phyloP scores from a whole-genome alignment of 495 filamentous ascomycete species.

The Tuber melanosporum region DNA sequence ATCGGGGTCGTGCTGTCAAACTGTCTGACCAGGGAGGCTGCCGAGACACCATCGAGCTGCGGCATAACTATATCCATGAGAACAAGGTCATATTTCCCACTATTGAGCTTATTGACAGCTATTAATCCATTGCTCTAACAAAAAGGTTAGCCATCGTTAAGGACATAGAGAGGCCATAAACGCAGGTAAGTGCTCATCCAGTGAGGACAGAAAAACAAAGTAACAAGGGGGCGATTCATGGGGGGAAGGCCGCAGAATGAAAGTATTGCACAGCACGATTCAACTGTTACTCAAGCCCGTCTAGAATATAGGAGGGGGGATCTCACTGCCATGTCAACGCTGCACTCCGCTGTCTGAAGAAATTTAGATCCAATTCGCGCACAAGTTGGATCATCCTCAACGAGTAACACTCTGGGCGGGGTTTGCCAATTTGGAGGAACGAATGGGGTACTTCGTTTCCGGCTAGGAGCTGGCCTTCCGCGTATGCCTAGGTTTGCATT shows the following conservation, averaged over 20 bases:
- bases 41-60: conserved; percentile 87
- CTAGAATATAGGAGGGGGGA: conserved; percentile 31
- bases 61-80: conserved; percentile 99
- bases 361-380: conserved; percentile 92
- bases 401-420: conserved; percentile 72
- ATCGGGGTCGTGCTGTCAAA: conserved; percentile 78
- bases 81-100: conserved; percentile 80
- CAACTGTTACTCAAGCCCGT: neutral
- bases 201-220: conserved; percentile 2
- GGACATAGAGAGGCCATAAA: conserved; percentile 7
- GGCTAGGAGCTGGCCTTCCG: conserved; percentile 39
- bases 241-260: neutral
- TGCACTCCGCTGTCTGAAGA: conserved; percentile 76
- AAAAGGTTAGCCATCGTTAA: conserved; percentile 40
- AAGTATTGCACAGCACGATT: neutral
- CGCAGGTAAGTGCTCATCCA: neutral
- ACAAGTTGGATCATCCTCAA: conserved; percentile 94
- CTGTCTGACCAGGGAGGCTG: conserved; percentile 87
- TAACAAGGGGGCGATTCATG: neutral
- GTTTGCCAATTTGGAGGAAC: conserved; percentile 52
- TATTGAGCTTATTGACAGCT: conserved; percentile 85
- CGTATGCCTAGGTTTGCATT: conserved; percentile 13
- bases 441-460: conserved; percentile 63
- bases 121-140: conserved; percentile 77
- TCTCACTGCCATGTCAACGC: conserved; percentile 84